These are phyloP conservation scores for Mycena sanguinolenta DNA, from an alignment of 768 basidiomycete species.

Conservation along the genomic window DNA sequence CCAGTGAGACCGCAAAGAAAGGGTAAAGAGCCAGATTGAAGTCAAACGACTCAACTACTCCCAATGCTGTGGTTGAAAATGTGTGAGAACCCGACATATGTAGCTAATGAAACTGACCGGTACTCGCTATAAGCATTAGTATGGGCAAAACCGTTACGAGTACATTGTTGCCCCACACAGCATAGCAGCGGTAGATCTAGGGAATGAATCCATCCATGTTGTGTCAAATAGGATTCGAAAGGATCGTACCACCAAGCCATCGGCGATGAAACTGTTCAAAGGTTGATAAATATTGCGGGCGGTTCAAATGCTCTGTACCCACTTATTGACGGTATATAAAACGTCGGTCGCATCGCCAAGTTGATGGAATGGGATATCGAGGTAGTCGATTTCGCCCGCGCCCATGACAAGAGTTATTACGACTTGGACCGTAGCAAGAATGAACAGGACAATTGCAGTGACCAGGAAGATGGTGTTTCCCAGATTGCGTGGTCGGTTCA, in stretches of 20 bases:
- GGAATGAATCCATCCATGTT: no score
- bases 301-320: constrained; percentile 24
- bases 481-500: constrained; percentile 38
- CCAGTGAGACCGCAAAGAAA: constrained; percentile 46
- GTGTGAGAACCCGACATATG: no score
- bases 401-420: constrained; percentile 46
- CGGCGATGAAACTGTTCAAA: constrained; percentile 47
- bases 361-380: constrained; percentile 43
- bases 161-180: constrained; percentile 47
- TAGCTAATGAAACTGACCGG: constrained; percentile 34
- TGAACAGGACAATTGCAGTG: constrained; percentile 45
- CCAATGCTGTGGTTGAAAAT: constrained; percentile 9
- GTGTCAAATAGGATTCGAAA: not conserved
- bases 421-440: constrained; percentile 46
- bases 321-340: constrained; percentile 51
- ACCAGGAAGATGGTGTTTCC: constrained; percentile 43
- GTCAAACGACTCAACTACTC: constrained; percentile 33
- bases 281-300: not conserved
- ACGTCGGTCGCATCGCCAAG: constrained; percentile 44
- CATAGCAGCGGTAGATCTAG: constrained; percentile 51
- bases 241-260: constrained; percentile 45
- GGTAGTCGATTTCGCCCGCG: constrained; percentile 41
- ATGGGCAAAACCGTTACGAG: constrained; percentile 44
- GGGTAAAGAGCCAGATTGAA: constrained; percentile 41
- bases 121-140: constrained; percentile 42